Evolutionary conservation across 768 basidiomycete genomes (phyloP), one percentile per base, ranked within the genome.

Genomic region (Hygrophoropsis aurantiaca): DNA sequence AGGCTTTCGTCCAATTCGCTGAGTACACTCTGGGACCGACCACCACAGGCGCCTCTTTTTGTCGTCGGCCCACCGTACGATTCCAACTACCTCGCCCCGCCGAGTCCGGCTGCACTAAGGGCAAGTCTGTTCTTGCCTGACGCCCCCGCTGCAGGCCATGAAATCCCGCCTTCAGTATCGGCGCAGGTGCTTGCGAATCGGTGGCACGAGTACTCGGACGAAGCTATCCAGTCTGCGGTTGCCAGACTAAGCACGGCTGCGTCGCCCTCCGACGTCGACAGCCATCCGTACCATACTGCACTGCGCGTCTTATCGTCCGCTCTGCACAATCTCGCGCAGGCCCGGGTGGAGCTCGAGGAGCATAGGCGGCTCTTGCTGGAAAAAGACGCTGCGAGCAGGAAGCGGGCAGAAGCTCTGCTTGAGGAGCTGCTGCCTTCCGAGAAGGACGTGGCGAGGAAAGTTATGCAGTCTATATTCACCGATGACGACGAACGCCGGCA

Each of bases 171-270:
- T 0, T 44, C 63, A 10, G 51, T 72, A 11, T 66, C 71, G 1
- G 60, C 73, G 2, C 75, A 80, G 49, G 74, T 90, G 10, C 73
- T 91, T 15, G 69, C 75, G 2, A 85, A 81, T 8, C 78, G 73
- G 59, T 93, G 90, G 88, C 89, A 92, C 58, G 78, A 81, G 19
- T 83, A 81, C 55, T 82, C 87, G 2, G 87, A 92, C 62, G 80
- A 87, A 40, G 84, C 77, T 2, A 85, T 92, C 35, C 81, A 85
- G 50, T 68, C 74, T 13, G 75, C 80, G 3, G 78, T 90, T 19
- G 76, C 85, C 0, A 67, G 66, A 16, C 63, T 86, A 11, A 59
- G 69, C 44, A 50, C 56, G 11, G 61, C 73, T 3, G 74, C 79
- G 27, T 74, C 79, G 0, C 75, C 77, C 1, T 73, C 75, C 5